Evolutionary conservation across 148 eudicot genomes (phyloP).

Genomic region (Talinum fruticosum): DNA sequence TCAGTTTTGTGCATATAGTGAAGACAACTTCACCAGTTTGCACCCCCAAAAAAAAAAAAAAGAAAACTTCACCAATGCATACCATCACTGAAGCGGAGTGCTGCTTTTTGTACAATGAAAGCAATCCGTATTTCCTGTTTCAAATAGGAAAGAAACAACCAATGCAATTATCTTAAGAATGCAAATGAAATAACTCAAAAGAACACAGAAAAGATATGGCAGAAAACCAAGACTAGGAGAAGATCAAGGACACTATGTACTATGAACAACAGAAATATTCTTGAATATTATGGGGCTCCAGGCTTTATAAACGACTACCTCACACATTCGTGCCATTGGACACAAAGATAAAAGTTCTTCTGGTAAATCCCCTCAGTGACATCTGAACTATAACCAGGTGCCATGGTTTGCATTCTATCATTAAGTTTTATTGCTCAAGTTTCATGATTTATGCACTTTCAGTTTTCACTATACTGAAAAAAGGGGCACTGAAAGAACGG

Average conservation of each 20-base stretch:
- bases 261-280: neutral
- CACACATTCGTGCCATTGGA: neutral
- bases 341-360: neutral
- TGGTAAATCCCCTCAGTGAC: neutral
- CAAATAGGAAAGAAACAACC: conserved; percentile 8
- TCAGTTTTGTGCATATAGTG: neutral
- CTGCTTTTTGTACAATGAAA: conserved; percentile 56
- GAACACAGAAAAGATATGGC: neutral
- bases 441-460: neutral
- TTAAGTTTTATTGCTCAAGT: neutral
- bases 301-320: neutral
- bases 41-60: too few relatives aligned
- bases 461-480: neutral
- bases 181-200: neutral
- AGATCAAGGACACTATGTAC: neutral
- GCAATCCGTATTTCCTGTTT: conserved; percentile 70
- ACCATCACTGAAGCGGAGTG: conserved; percentile 74
- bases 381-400: neutral
- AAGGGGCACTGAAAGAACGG: neutral
- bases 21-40: too few relatives aligned
- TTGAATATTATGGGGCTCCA: neutral
- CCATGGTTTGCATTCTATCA: neutral
- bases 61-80: conserved; percentile 13
- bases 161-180: neutral
- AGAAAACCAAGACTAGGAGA: neutral